Conservation (phyloP, 495 filamentous ascomycete genomes). For the Tuber melanosporum region DNA sequence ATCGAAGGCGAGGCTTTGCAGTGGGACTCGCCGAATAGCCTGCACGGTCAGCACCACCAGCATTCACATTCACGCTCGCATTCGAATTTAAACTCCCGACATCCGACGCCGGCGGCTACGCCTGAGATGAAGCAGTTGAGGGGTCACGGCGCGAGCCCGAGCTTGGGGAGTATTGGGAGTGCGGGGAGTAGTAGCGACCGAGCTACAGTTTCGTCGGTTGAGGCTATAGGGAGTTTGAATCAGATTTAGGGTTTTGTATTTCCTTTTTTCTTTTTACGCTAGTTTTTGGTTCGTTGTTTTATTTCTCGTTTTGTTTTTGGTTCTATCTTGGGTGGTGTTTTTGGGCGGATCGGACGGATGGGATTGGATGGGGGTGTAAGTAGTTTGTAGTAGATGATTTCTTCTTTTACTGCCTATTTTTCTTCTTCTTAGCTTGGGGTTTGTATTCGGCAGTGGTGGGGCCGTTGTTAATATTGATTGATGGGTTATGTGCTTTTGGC, state of each 20-base stretch:
- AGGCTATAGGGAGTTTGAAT: constrained; percentile 32
- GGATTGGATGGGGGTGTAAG: constrained; percentile 18
- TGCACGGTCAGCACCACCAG: constrained; percentile 23
- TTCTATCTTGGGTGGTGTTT: constrained; percentile 1
- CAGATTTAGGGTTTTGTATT: constrained; percentile 13
- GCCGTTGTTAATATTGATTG: background rate
- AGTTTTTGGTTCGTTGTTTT: background rate
- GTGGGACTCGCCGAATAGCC: constrained; percentile 23
- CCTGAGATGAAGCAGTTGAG: constrained; percentile 31
- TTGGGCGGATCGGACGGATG: constrained; percentile 2
- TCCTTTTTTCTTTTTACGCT: background rate
- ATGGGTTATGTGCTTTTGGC: constrained; percentile 5
- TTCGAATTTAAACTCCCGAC: background rate
- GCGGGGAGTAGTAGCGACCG: constrained; percentile 10
- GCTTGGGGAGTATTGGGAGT: constrained; percentile 26
- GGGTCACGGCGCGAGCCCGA: constrained; percentile 27
- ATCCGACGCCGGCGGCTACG: background rate
- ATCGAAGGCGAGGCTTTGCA: constrained; percentile 26
- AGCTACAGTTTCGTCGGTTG: constrained; percentile 16
- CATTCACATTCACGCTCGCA: background rate
- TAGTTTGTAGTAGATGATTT: constrained; percentile 24
- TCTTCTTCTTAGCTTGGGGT: background rate
- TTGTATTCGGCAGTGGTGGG: background rate
- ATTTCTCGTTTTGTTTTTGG: constrained; percentile 7
- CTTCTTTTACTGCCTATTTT: constrained; percentile 2